Percentiles rank a stretch among this genome's conserved stretches.
These are phyloP conservation scores for Trichocladium uniseriatum DNA, from an alignment of 495 filamentous ascomycete genomes.

Conservation along the genomic window DNA sequence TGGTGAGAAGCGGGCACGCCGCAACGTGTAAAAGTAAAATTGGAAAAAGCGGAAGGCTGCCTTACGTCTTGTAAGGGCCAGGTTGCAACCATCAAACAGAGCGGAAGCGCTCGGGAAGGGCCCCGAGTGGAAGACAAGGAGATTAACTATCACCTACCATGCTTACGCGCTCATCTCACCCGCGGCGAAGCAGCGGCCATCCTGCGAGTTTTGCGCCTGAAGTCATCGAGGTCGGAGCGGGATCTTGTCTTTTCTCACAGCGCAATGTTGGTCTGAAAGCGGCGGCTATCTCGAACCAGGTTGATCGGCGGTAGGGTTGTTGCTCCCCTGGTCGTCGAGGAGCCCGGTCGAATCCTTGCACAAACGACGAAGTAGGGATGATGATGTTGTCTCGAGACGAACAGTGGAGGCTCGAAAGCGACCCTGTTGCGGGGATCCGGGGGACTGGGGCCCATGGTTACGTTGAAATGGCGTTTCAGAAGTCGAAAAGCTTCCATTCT, in stretches of 20 bases:
- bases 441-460: no score
- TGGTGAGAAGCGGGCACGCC: slow-evolving; percentile 9
- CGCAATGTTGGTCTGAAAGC: no score
- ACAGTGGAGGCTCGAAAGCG: no score
- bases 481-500: no score
- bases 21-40: slow-evolving; percentile 10
- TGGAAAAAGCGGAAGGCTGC: neutral
- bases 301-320: slow-evolving; percentile 44
- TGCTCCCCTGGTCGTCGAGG: no score
- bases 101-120: slow-evolving; percentile 6
- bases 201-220: slow-evolving; percentile 10
- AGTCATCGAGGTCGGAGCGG: no score
- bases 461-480: no score
- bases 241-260: no score
- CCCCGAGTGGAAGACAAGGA: slow-evolving; percentile 16
- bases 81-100: slow-evolving; percentile 13
- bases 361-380: no score
- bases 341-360: no score
- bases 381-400: no score
- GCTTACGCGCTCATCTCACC: slow-evolving; percentile 6
- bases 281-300: slow-evolving; percentile 33
- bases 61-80: slow-evolving; percentile 11
- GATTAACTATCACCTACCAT: slow-evolving; percentile 25
- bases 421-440: no score
- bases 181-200: slow-evolving; percentile 2